phyloP scores from a whole-genome alignment of 2,329 filamentous ascomycete genomes.

The Sclerotinia subarctica region DNA sequence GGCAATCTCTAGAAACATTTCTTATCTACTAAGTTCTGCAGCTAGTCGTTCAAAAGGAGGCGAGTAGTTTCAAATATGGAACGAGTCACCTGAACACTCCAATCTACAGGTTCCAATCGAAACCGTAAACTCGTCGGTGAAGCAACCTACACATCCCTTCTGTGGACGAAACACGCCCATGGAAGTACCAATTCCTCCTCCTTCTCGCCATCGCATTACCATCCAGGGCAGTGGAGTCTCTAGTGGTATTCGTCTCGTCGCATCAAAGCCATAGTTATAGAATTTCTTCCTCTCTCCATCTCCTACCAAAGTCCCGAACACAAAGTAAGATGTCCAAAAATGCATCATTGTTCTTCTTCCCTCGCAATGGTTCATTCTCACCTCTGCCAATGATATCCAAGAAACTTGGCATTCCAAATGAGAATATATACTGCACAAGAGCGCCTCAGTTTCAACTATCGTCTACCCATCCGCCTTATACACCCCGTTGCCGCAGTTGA shows the following conservation, averaged over 20 bases:
- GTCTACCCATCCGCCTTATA: background rate
- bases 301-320: background rate
- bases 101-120: background rate
- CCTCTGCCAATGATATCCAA: too few species aligned
- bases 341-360: background rate
- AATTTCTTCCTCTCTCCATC: background rate
- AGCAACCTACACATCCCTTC: background rate
- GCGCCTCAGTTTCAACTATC: background rate
- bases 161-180: background rate
- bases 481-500: background rate
- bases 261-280: background rate
- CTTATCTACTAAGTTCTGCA: too few species aligned
- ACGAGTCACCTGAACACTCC: background rate
- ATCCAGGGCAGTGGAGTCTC: background rate
- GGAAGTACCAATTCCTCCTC: background rate
- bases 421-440: background rate
- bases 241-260: background rate
- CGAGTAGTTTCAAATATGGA: background rate
- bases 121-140: background rate
- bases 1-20: too few species aligned
- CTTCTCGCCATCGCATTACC: background rate
- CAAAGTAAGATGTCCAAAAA: background rate
- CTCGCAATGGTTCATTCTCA: background rate
- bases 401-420: slow-evolving; percentile 7
- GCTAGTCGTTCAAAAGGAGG: background rate